Conservation (phyloP, 495 filamentous ascomycete species). For the Xylaria venustula region DNA sequence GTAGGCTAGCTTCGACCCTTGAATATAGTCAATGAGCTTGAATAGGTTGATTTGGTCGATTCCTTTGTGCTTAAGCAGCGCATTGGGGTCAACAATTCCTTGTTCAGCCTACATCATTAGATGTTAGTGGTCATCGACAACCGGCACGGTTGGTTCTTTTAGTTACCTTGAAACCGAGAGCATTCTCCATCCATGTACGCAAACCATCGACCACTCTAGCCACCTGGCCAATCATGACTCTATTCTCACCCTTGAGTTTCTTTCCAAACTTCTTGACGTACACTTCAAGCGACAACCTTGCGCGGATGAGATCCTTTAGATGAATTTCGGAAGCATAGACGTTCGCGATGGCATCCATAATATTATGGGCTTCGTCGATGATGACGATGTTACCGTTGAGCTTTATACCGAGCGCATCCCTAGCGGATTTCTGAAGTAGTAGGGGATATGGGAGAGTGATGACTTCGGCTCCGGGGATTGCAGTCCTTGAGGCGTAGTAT, state of each 20-base stretch:
- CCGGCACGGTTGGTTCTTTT: not conserved
- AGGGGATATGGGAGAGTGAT: constrained; percentile 92
- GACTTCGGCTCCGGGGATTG: constrained; percentile 85
- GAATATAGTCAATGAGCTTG: constrained; percentile 81
- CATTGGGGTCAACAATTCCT: constrained; percentile 59
- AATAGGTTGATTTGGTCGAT: constrained; percentile 95
- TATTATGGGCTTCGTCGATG: constrained; percentile 95
- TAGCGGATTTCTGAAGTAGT: constrained; percentile 81
- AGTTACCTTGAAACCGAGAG: constrained; percentile 39
- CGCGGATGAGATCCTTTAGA: constrained; percentile 66
- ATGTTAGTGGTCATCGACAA: not conserved
- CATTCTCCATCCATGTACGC: constrained; percentile 59
- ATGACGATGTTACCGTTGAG: constrained; percentile 86
- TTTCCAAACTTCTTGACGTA: constrained; percentile 89
- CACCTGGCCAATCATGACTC: constrained; percentile 85
- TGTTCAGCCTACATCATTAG: constrained; percentile 40
- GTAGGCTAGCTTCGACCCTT: constrained; percentile 88
- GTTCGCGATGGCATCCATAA: constrained; percentile 89
- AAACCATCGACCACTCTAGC: constrained; percentile 79
- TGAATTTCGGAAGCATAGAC: constrained; percentile 81
- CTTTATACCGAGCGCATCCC: constrained; percentile 83
- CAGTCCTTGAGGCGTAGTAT: constrained; percentile 87
- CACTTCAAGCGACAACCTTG: constrained; percentile 68
- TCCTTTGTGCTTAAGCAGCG: constrained; percentile 77
- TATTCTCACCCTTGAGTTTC: constrained; percentile 86